Conservation (phyloP, 768 basidiomycete species). For the Neoboletus subvelutipes region DNA sequence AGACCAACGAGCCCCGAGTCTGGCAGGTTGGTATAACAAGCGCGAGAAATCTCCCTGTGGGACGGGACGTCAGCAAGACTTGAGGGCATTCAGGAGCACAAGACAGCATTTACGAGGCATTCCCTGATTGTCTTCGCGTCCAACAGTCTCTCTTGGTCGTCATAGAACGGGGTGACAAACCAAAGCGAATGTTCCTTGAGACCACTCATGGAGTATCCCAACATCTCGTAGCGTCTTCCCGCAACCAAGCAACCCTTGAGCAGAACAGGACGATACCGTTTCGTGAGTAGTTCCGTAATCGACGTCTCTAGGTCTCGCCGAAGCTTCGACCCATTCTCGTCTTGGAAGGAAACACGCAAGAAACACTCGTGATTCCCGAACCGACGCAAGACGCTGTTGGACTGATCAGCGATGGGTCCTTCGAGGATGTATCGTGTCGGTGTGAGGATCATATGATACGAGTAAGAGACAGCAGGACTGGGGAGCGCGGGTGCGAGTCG, state of each 20-base stretch:
- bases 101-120: constrained; percentile 31
- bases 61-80: constrained; percentile 3
- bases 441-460: constrained; percentile 41
- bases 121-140: constrained; percentile 32
- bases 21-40: constrained; percentile 41
- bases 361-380: constrained; percentile 42
- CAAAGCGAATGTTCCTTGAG: constrained; percentile 48
- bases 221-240: constrained; percentile 44
- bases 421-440: constrained; percentile 40
- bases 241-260: constrained; percentile 38
- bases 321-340: constrained; percentile 42
- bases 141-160: constrained; percentile 23
- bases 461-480: constrained; percentile 26
- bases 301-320: constrained; percentile 32
- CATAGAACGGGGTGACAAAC: constrained; percentile 46
- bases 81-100: neutral
- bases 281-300: constrained; percentile 32
- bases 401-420: constrained; percentile 39
- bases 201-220: constrained; percentile 56
- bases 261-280: constrained; percentile 37
- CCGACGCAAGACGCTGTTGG: constrained; percentile 38
- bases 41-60: constrained; percentile 41
- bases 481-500: constrained; percentile 23
- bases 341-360: constrained; percentile 48
- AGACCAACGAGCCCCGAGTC: constrained; percentile 52